Base-by-base conservation (phyloP, 768 basidiomycete genomes). In the Rhizopogon vinicolor region DNA sequence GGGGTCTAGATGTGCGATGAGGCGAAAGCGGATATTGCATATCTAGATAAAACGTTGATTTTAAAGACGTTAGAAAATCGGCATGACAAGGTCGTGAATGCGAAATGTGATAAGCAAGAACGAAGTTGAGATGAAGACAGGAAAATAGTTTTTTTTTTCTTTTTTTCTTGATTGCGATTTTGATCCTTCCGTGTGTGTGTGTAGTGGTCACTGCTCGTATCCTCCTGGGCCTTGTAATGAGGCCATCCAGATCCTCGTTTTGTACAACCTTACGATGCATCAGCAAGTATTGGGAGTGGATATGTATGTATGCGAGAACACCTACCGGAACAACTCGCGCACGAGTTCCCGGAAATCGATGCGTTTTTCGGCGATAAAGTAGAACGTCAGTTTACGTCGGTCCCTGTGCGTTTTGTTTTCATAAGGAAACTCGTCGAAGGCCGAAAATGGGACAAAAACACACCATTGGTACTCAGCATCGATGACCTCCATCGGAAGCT, bases 401-500 rank as follows among this genome's bases (percentile, higher is more conserved):
- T 99, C 96, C 93, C 93, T 94, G 62, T 19, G 49, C 10, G 35
- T 37, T 37, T 33, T 33, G 9, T 33, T 13, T 1, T 25, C 51
- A 12, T 59, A 37, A 50, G 33, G 42, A 43, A 58, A 31, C 28
- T 19, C 54, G 37, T 31, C 43, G 22, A 19, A 52, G 7, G 7
- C 18, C 41, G 49, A 42, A 25, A 25, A 53, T 3, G 28, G 19
- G 14, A 54, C 44, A 1, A 13, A 39, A 25, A 74, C 88, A 29
- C 54, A 94, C 94, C 94, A 98, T 68, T 99, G 96, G 75, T 95
- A 99, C 73, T 98, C 96, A 33, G 95, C 96, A 71, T 98, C 96
- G 48, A 97, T 86, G 56, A 99, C 94, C 71, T 98, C 93, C 96
- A 99, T 99, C 16, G 94, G 94, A 66, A 98, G 74, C 68, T 93